Base-by-base conservation (phyloP, 1,284 basidiomycete species). In the Irpex sp. region DNA sequence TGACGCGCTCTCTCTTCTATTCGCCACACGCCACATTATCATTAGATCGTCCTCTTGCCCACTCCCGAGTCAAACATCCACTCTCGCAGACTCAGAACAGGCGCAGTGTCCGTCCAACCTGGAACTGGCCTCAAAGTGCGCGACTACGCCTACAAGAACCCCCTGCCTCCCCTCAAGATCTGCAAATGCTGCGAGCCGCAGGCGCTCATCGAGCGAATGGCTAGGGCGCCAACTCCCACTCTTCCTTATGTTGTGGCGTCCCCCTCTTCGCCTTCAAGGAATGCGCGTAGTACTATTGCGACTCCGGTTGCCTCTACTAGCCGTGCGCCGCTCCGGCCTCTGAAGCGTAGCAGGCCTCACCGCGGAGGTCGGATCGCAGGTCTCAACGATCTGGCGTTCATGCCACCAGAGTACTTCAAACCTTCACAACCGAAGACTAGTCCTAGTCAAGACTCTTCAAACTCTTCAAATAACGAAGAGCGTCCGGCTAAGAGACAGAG, bases 121-220 rank as follows among this genome's bases (percentile, higher is more conserved):
- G 16, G 16, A 4, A 42, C 39, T 42, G 84, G 85, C 19, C 80
- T 90, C 72, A 86, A 83, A 80, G 83, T 87, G 64, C 83, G 84
- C 74, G 87, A 90, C 73, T 90, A 86, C 76, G 86, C 82, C 21
- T 86, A 84, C 73, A 84, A 88, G 72, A 85, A 78, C 71, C 81
- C 72, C 35, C 73, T 88, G 45, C 85, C 87, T 5, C 84, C 85
- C 9, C 78, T 90, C 51, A 74, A 72, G 16, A 76, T 81, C 4
- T 54, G 52, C 52, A 54, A 79, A 82, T n/a, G 56, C 39, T 28
- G 36, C 36, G 23, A 55, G 28, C 19, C 77, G 74, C 55, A 71
- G 75, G 23, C 77, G 65, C 74, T 77, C 64, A 0, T 77, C 77
- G 37, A 82, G 81, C 66, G 72, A 79, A 33, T 80, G 80, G 65